Conservation (phyloP, 2,329 filamentous ascomycete species). For the Aspergillus sp. region DNA sequence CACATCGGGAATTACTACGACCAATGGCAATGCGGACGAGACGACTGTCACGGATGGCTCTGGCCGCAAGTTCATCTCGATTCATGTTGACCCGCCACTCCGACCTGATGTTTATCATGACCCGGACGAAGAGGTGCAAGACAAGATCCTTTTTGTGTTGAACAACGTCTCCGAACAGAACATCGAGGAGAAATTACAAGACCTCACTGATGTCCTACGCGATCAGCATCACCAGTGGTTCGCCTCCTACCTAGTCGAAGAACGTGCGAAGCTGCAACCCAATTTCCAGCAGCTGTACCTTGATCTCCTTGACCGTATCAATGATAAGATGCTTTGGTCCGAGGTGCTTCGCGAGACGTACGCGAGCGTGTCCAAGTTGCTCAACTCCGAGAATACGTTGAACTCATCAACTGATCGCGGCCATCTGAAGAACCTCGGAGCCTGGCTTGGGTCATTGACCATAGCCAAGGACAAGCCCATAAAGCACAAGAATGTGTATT, state of each 20-base stretch:
- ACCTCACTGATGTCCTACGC: conserved; percentile 75
- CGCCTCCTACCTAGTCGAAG: conserved; percentile 88
- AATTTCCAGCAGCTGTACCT: conserved; percentile 95
- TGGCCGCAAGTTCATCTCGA: conserved; percentile 71
- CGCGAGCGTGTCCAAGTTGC: conserved; percentile 76
- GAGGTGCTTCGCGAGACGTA: conserved; percentile 95
- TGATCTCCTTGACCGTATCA: conserved; percentile 79
- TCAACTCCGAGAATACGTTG: conserved; percentile 87
- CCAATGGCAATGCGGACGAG: conserved; percentile 72
- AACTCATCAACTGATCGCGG: conserved; percentile 79
- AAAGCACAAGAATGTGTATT: conserved; percentile 93
- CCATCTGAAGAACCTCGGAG: conserved; percentile 88
- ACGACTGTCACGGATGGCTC: conserved; percentile 58
- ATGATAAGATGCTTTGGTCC: conserved; percentile 74
- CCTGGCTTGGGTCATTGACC: conserved; percentile 90
- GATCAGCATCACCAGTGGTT: conserved; percentile 93
- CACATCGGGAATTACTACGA: conserved; percentile 43
- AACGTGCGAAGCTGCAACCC: conserved; percentile 93
- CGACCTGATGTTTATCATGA: conserved; percentile 70
- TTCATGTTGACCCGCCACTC: conserved; percentile 71
- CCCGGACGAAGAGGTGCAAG: conserved; percentile 79
- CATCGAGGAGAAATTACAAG: conserved; percentile 76
- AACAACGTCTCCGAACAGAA: conserved; percentile 96
- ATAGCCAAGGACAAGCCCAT: conserved; percentile 93
- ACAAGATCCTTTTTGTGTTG: conserved; percentile 90